Percentiles rank a stretch among this genome's conserved stretches.
Evolutionary conservation across 805 yeast genomes (phyloP).

Genomic region (Wickerhamomyces bisporus): DNA sequence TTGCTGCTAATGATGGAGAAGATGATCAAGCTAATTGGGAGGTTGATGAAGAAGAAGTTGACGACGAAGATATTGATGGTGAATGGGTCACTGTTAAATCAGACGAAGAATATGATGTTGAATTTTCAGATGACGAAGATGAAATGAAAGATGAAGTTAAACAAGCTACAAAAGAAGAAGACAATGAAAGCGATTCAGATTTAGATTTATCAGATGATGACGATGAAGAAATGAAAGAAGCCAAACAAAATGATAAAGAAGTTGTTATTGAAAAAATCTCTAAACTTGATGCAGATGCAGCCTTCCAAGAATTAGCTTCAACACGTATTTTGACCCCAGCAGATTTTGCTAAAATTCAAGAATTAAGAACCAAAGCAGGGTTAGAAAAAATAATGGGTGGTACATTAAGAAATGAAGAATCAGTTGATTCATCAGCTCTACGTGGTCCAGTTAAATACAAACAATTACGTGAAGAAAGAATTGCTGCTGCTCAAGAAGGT

Average conservation of each 20-base stretch:
- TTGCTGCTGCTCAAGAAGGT: slow-evolving; percentile 85
- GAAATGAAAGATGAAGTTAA: slow-evolving; percentile 31
- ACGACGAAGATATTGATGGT: slow-evolving; percentile 63
- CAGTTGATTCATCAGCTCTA: slow-evolving; percentile 72
- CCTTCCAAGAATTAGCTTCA: slow-evolving; percentile 59
- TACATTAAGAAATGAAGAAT: slow-evolving; percentile 62
- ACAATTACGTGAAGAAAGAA: slow-evolving; percentile 83
- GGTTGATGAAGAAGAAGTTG: slow-evolving; percentile 44
- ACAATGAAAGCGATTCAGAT: slow-evolving; percentile 51
- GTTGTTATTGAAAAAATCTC: slow-evolving; percentile 31
- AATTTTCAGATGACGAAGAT: slow-evolving; percentile 44
- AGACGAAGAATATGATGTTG: slow-evolving; percentile 65
- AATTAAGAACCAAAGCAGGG: slow-evolving; percentile 80
- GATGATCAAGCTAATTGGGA: slow-evolving; percentile 62
- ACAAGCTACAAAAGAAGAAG: slow-evolving; percentile 35
- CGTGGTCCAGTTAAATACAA: slow-evolving; percentile 74
- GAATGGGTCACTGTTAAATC: slow-evolving; percentile 90
- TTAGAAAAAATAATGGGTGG: slow-evolving; percentile 71
- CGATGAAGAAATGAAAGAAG: slow-evolving; percentile 23
- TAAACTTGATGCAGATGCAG: slow-evolving; percentile 33
- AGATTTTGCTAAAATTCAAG: slow-evolving; percentile 93
- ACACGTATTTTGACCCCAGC: slow-evolving; percentile 90
- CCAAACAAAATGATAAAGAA: slow-evolving; percentile 18
- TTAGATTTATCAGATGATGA: slow-evolving; percentile 35
- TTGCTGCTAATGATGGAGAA: slow-evolving; percentile 50